phyloP scores from a whole-genome alignment of 2,329 filamentous ascomycete genomes.

The Botryotinia convoluta region DNA sequence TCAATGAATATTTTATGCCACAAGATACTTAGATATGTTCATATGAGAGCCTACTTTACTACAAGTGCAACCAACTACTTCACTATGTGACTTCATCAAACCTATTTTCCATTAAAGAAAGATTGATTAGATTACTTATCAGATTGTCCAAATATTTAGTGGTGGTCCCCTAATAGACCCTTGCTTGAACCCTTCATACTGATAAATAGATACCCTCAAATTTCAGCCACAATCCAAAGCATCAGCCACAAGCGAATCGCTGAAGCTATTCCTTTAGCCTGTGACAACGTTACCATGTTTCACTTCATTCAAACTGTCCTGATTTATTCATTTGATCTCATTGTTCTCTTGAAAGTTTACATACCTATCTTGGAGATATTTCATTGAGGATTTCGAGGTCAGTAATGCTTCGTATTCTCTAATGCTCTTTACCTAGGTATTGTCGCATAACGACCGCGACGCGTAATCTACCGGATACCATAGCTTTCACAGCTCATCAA shows the following conservation, averaged over 20 bases:
- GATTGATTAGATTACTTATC: neutral
- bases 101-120: neutral
- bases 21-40: neutral
- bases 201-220: too few relatives aligned
- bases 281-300: constrained; percentile 7
- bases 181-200: neutral
- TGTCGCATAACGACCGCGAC: constrained; percentile 18
- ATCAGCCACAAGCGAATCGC: neutral
- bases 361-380: neutral
- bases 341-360: neutral
- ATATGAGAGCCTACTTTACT: neutral
- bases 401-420: neutral
- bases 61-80: neutral
- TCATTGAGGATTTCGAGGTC: neutral
- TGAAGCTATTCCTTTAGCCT: constrained; percentile 3
- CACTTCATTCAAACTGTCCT: neutral
- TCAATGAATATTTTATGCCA: neutral
- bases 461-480: constrained; percentile 16
- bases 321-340: neutral
- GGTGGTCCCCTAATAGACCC: neutral
- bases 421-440: constrained; percentile 4
- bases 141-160: neutral
- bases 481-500: neutral
- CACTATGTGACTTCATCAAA: neutral
- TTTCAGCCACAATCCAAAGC: constrained; percentile 3